Evolutionary conservation across 305 asterid species (phyloP).

Genomic region (Fraxinus latifolia): DNA sequence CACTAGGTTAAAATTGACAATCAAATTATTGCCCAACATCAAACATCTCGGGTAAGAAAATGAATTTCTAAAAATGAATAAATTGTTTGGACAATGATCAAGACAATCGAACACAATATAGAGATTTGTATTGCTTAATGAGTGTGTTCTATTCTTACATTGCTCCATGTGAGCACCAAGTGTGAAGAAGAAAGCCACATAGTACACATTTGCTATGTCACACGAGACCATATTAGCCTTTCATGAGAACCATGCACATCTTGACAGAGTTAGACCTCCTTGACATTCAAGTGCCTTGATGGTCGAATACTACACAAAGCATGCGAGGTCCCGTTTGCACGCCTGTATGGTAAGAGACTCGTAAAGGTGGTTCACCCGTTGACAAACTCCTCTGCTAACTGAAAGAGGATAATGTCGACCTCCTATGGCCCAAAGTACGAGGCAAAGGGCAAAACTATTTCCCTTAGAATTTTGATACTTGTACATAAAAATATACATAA

Average conservation of each 20-base stretch:
- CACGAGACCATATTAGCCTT: neutral
- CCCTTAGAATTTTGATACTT: too few relatives aligned
- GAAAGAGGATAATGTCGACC: too few relatives aligned
- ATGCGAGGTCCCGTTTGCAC: too few relatives aligned
- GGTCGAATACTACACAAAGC: too few relatives aligned
- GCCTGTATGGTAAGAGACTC: too few relatives aligned
- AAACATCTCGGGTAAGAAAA: neutral
- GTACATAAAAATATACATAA: too few relatives aligned
- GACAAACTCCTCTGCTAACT: too few relatives aligned
- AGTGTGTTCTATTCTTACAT: too few relatives aligned
- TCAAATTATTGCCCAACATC: neutral
- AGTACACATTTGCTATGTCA: neutral
- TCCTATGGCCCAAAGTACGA: too few relatives aligned
- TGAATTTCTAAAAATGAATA: neutral
- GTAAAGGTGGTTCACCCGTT: too few relatives aligned
- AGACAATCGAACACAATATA: neutral
- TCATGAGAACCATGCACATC: neutral
- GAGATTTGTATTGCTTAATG: neutral
- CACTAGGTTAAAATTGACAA: neutral
- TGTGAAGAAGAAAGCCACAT: neutral
- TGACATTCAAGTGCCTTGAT: neutral
- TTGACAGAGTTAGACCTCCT: neutral
- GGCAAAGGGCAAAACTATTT: too few relatives aligned
- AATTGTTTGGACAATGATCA: neutral
- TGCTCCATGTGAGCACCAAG: too few relatives aligned